A percentile compares a stretch with the other conserved stretches of the same genome.
Evolutionary conservation across 768 basidiomycete species (phyloP).

Genomic region (Lactifluus rugatus): DNA sequence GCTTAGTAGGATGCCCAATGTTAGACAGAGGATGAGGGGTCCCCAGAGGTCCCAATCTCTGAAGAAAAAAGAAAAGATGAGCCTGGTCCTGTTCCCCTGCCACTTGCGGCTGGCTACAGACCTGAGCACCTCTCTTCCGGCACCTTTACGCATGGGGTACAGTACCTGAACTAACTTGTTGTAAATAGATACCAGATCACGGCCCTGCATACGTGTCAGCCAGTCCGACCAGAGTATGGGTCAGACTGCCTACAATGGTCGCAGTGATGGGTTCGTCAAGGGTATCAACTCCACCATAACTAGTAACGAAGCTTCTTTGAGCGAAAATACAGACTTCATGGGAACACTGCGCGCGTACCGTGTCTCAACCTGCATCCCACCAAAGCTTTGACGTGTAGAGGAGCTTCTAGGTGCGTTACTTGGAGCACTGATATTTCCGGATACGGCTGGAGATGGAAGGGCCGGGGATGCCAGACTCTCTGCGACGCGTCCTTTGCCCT

Average conservation of each 20-base stretch:
- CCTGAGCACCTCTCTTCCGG: constrained; percentile 74
- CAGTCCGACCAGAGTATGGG: constrained; percentile 1
- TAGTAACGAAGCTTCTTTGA: constrained; percentile 22
- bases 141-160: constrained; percentile 64
- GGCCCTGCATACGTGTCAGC: constrained; percentile 42
- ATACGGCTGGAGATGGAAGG: constrained; percentile 34
- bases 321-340: neutral
- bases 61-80: neutral
- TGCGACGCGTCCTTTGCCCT: constrained; percentile 64
- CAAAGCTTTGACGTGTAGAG: constrained; percentile 54
- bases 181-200: constrained; percentile 86
- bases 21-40: constrained; percentile 73
- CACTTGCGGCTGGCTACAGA: constrained; percentile 25
- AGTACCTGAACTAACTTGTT: constrained; percentile 89
- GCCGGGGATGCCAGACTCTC: constrained; percentile 41
- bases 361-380: constrained; percentile 84
- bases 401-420: constrained; percentile 27
- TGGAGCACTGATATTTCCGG: constrained; percentile 64
- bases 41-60: constrained; percentile 99
- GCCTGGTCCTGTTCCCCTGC: neutral
- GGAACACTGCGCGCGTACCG: constrained; percentile 39
- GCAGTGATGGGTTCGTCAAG: constrained; percentile 84
- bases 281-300: constrained; percentile 78
- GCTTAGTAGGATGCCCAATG: constrained; percentile 77
- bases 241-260: constrained; percentile 57